phyloP scores from a whole-genome alignment of 495 filamentous ascomycete genomes.

The Entonaema liquescens region DNA sequence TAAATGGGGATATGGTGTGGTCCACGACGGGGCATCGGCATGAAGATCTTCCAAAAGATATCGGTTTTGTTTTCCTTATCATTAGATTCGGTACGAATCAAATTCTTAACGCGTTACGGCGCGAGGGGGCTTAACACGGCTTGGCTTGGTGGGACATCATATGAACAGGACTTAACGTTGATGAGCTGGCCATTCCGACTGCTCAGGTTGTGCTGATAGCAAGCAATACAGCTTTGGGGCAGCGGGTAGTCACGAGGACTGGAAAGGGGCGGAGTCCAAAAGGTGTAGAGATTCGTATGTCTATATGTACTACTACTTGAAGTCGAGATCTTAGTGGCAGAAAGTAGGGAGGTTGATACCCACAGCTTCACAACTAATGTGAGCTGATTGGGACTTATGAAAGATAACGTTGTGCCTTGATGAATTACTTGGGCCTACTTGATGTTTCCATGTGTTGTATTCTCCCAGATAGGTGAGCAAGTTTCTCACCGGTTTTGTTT shows the following conservation, averaged over 20 bases:
- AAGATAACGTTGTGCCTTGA: background rate
- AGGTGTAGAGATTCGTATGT: conserved; percentile 33
- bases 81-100: conserved; percentile 21
- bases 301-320: conserved; percentile 41
- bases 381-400: conserved; percentile 9
- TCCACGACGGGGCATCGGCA: conserved; percentile 23
- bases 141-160: conserved; percentile 11
- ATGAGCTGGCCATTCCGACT: conserved; percentile 12
- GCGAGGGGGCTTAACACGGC: conserved; percentile 2
- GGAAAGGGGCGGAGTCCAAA: conserved; percentile 31
- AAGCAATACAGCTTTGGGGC: background rate
- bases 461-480: background rate
- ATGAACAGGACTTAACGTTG: conserved; percentile 24
- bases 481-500: background rate
- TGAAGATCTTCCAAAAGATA: conserved; percentile 24
- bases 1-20: conserved; percentile 19
- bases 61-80: conserved; percentile 20
- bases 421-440: background rate
- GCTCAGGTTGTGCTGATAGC: background rate
- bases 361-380: conserved; percentile 37
- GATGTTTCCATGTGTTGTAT: background rate
- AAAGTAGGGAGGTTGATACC: conserved; percentile 22
- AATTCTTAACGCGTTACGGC: conserved; percentile 16
- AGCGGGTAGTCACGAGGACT: conserved; percentile 3
- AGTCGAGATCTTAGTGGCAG: conserved; percentile 21